phyloP scores from a whole-genome alignment of 352 stramenopile species.

The Phytophthora foliorum region DNA sequence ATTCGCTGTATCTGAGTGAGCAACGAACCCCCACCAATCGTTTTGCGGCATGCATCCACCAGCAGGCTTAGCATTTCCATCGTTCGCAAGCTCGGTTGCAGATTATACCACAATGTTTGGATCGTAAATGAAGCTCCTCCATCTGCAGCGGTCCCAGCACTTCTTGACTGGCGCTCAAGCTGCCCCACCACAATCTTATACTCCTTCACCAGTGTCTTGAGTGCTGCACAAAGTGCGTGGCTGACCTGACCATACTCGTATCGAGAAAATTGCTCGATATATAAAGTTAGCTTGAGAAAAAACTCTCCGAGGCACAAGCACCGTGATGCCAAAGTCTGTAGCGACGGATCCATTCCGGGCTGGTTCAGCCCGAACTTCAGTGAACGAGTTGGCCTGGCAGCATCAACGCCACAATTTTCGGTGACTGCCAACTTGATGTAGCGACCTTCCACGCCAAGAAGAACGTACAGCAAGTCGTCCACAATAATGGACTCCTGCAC shows the following conservation, averaged over 20 bases:
- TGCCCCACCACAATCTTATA: conserved; percentile 94
- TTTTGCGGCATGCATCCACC: conserved; percentile 75
- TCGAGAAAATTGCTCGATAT: conserved; percentile 84
- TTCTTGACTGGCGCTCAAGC: conserved; percentile 87
- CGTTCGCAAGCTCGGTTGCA: conserved; percentile 92
- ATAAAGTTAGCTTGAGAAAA: conserved; percentile 80
- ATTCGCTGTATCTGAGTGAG: conserved; percentile 92
- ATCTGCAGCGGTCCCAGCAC: conserved; percentile 3
- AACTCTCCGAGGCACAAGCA: conserved; percentile 82
- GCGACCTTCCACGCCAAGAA: conserved; percentile 84
- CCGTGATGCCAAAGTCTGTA: conserved; percentile 70
- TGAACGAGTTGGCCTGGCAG: conserved; percentile 33
- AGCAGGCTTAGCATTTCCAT: conserved; percentile 93
- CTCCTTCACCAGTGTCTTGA: conserved; percentile 94
- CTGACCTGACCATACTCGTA: conserved; percentile 95
- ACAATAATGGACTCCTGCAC: conserved; percentile 86
- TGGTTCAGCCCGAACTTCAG: conserved; percentile 82
- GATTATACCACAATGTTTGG: conserved; percentile 94
- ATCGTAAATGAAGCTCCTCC: conserved; percentile 70
- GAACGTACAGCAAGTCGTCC: conserved; percentile 85
- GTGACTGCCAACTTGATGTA: conserved; percentile 80
- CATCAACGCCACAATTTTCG: conserved; percentile 47
- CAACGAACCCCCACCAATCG: conserved; percentile 90
- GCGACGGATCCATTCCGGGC: conserved; percentile 85
- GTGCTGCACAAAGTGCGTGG: conserved; percentile 93